A percentile compares a stretch with the other conserved stretches of the same genome.
phyloP scores from a whole-genome alignment of 1,284 basidiomycete species.

The Cryptococcus maquisensis region DNA sequence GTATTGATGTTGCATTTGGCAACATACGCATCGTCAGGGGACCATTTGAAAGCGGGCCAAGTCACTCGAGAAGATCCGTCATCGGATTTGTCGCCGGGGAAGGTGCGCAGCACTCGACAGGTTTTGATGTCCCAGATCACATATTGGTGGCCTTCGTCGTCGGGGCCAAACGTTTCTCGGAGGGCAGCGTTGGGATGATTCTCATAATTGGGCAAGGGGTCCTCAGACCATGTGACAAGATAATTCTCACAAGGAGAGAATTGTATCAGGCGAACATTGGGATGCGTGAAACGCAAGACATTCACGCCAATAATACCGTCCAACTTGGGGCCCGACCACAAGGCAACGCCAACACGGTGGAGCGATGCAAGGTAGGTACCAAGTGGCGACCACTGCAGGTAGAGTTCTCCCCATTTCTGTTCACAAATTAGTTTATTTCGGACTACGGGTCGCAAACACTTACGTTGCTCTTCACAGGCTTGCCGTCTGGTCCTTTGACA shows the following conservation, averaged over 20 bases:
- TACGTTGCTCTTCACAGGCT: constrained; percentile 45
- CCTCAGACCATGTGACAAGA: constrained; percentile 96
- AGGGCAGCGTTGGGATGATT: constrained; percentile 60
- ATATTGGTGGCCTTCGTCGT: constrained; percentile 95
- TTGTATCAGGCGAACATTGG: constrained; percentile 91
- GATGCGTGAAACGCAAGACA: constrained; percentile 78
- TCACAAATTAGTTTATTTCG: constrained; percentile 4
- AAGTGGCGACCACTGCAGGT: constrained; percentile 94
- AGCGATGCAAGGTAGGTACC: constrained; percentile 93
- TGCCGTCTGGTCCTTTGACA: constrained; percentile 56
- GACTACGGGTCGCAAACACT: constrained; percentile 11
- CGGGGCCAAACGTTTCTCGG: constrained; percentile 58
- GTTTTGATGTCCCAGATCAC: constrained; percentile 98
- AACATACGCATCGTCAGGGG: constrained; percentile 91
- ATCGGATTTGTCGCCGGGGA: constrained; percentile 59
- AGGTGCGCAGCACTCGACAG: constrained; percentile 86
- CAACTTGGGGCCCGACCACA: constrained; percentile 76
- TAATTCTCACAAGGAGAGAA: constrained; percentile 98
- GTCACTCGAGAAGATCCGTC: constrained; percentile 40
- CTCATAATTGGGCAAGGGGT: constrained; percentile 83
- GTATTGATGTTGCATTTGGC: constrained; percentile 82
- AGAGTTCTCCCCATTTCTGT: constrained; percentile 94
- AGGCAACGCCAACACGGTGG: constrained; percentile 89
- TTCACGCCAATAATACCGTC: constrained; percentile 45
- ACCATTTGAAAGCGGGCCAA: constrained; percentile 98